A percentile compares a stretch with the other conserved stretches of the same genome.
phyloP scores from a whole-genome alignment of 768 basidiomycete species.

The Rhodotorula kratochvilovae region DNA sequence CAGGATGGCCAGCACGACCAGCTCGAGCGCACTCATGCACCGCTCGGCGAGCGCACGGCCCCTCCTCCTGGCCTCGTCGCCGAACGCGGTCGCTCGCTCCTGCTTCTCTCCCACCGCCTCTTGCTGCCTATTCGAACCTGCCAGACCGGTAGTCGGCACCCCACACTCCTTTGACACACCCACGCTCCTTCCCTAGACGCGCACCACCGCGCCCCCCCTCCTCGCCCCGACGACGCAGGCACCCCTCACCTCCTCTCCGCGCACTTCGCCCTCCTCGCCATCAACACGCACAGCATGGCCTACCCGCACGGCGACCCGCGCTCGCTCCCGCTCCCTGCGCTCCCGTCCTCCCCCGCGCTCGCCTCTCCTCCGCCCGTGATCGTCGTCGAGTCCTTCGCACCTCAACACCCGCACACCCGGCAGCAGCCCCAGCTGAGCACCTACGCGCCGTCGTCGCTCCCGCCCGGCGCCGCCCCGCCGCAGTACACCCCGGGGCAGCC shows the following conservation, averaged over 20 bases:
- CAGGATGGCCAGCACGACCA: no score
- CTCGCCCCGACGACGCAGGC: no score
- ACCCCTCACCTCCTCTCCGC: no score
- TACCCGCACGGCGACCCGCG: neutral
- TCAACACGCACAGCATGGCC: neutral
- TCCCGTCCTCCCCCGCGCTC: neutral
- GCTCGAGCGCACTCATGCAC: no score
- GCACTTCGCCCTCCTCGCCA: no score
- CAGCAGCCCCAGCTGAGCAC: neutral
- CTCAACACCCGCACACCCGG: accelerated
- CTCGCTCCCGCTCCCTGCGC: neutral
- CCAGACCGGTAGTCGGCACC: neutral
- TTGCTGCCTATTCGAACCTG: no score
- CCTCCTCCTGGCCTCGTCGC: no score
- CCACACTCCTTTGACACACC: neutral
- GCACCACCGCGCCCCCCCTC: no score
- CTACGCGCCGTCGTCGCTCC: neutral
- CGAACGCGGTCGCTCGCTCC: neutral
- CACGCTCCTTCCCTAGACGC: neutral
- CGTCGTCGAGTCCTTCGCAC: neutral
- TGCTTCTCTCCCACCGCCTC: no score
- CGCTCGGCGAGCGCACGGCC: no score
- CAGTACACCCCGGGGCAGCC: neutral
- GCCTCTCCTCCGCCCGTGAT: no score
- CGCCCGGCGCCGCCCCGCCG: no score